A percentile compares a stretch with the other conserved stretches of the same genome.
phyloP scores from a whole-genome alignment of 73 alveolate species.

The Tetrahymena borealis region DNA sequence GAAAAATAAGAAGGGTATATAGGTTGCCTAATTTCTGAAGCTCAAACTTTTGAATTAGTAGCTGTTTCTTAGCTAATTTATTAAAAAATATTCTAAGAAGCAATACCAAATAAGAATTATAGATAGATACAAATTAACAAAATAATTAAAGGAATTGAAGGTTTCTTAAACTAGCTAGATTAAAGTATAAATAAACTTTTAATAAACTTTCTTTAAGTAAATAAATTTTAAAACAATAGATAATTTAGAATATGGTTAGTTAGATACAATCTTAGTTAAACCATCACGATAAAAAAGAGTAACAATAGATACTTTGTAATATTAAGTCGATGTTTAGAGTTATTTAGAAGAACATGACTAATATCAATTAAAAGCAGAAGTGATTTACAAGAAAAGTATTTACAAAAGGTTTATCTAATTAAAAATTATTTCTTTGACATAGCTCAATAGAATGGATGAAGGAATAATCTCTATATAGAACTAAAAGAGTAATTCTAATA shows the following conservation, averaged over 20 bases:
- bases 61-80: neutral
- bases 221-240: neutral
- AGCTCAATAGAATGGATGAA: neutral
- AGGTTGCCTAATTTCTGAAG: neutral
- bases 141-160: neutral
- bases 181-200: neutral
- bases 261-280: neutral
- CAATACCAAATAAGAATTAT: too few relatives aligned
- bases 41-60: neutral
- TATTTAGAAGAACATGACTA: neutral
- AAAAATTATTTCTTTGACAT: neutral
- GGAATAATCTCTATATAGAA: neutral
- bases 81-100: neutral
- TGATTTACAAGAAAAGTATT: neutral
- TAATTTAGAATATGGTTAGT: neutral
- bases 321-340: neutral
- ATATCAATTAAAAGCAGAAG: neutral
- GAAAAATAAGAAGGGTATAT: neutral
- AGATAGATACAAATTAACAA: neutral
- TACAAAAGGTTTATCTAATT: neutral
- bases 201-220: neutral
- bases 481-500: neutral
- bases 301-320: neutral
- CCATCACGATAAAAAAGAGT: neutral
- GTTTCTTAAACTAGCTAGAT: neutral